Evolutionary conservation across 257 asterid species (phyloP), one percentile per base, ranked within the genome.

Genomic region (Paulownia fortunei): DNA sequence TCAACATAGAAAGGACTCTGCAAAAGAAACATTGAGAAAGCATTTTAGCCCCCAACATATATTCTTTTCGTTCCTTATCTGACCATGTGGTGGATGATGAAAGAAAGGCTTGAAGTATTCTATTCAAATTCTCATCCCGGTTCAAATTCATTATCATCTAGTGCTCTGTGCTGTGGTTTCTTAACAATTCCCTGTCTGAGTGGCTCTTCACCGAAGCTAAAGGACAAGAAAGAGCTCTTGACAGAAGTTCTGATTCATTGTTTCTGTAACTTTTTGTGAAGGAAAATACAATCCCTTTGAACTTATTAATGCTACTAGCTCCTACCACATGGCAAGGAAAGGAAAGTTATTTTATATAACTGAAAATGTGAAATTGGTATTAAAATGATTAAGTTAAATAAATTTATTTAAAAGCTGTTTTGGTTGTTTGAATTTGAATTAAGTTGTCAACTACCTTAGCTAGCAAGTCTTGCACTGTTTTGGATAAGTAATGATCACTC

Each of bases 221-320:
- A 46, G 46, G 27, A 42, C 36, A 30, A 19, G 23, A 51, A 73
- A n/a, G 62, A 55, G 60, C 51, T 74, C 55, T 46, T 34, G 61
- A 36, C 27, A 56, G 60, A 44, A 32, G 19, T 51, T 49, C 49
- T 44, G 77, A 59, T 68, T 39, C 68, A 23, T 19, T 61, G 21
- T 24, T 16, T 65, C 37, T 62, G 76, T 60, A 76, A 77, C 64
- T 72, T 41, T 76, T 76, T 69, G 61, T 73, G 16, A 70, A 36
- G 44, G 46, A 41, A 46, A 44, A 58, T 19, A 24, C 8, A 44
- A 47, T 62, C 32, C 21, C 68, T 49, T n/a, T 54, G 8, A 46
- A 54, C 75, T 56, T 78, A 30, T 44, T 62, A 30, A 23, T 55
- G 67, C 46, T 51, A 12, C 52, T n/a, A 30, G 58, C 47, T 58